Percentiles rank a stretch among this genome's conserved stretches.
phyloP scores from a whole-genome alignment of 78 protist species.

The Pigoraptor vietnamica region DNA sequence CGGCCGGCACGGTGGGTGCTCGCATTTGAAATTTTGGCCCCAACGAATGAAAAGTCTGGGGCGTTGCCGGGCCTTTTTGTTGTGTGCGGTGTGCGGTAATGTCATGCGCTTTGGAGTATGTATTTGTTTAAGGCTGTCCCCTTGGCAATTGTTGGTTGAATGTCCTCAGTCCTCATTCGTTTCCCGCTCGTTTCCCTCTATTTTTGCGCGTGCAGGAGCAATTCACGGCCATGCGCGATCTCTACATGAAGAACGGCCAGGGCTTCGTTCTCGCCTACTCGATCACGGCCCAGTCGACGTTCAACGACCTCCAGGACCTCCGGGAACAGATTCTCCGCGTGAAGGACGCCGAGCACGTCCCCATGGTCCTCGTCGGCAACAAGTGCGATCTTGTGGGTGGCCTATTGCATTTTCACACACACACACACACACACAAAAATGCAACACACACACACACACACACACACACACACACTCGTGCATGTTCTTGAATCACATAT shows the following conservation, averaged over 20 bases:
- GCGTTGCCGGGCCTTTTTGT: too few species aligned
- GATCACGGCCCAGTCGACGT: conserved; percentile 55
- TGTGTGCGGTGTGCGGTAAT: too few species aligned
- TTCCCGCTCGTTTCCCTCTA: background rate
- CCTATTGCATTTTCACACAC: too few species aligned
- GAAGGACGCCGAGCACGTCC: conserved; percentile 37
- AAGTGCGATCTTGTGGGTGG: conserved; percentile 44
- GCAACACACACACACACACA: too few species aligned
- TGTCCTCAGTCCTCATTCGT: background rate
- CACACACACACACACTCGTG: conserved; percentile 7
- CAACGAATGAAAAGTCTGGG: too few species aligned
- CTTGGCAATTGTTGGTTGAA: background rate
- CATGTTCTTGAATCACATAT: background rate
- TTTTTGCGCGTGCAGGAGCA: conserved; percentile 33
- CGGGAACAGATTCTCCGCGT: conserved; percentile 63
- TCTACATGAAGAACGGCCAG: conserved; percentile 68
- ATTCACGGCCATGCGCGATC: conserved; percentile 78
- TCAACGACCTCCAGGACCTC: conserved; percentile 56
- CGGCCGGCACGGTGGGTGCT: conserved; percentile 65
- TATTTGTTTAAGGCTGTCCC: too few species aligned
- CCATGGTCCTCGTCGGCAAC: conserved; percentile 43
- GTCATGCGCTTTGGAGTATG: too few species aligned
- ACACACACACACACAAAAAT: too few species aligned
- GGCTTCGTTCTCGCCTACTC: conserved; percentile 81
- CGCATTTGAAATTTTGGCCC: too few species aligned